Evolutionary conservation across 148 eudicot species (phyloP).

Genomic region (Polygonum aviculare): DNA sequence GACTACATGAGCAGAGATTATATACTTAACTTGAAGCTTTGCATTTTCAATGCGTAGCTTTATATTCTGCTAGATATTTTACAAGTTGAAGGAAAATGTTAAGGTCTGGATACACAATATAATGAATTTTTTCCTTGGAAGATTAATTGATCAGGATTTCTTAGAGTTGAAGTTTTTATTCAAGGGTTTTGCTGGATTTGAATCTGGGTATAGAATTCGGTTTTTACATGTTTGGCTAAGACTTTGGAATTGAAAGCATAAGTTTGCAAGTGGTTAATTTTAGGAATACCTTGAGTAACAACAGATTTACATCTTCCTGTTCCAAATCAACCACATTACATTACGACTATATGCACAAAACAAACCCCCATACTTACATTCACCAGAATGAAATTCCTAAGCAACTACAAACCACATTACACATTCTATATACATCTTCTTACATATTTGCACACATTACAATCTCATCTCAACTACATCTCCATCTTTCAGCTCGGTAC

Average conservation of each 20-base stretch:
- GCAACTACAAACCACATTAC: neutral
- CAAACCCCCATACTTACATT: neutral
- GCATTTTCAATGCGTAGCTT: neutral
- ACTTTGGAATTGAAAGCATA: too few relatives aligned
- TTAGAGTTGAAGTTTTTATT: too few relatives aligned
- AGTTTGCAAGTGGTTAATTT: too few relatives aligned
- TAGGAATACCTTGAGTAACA: neutral
- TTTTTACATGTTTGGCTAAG: too few relatives aligned
- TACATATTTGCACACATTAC: slow-evolving; percentile 20
- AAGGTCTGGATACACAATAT: too few relatives aligned
- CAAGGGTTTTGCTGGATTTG: too few relatives aligned
- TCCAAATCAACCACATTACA: neutral
- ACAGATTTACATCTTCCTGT: neutral
- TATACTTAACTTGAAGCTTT: neutral
- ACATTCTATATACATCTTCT: slow-evolving; percentile 6
- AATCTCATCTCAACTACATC: slow-evolving; percentile 75
- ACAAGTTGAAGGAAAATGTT: neutral
- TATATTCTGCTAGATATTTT: neutral
- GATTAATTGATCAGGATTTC: too few relatives aligned
- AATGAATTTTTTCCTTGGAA: too few relatives aligned
- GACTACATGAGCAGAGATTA: neutral
- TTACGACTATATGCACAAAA: neutral
- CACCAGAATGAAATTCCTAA: neutral
- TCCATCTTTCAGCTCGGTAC: slow-evolving; percentile 70
- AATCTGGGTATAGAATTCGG: too few relatives aligned